Evolutionary conservation across 257 asterid genomes (phyloP), one percentile per base, ranked within the genome.

Genomic region (Henckelia pumila): DNA sequence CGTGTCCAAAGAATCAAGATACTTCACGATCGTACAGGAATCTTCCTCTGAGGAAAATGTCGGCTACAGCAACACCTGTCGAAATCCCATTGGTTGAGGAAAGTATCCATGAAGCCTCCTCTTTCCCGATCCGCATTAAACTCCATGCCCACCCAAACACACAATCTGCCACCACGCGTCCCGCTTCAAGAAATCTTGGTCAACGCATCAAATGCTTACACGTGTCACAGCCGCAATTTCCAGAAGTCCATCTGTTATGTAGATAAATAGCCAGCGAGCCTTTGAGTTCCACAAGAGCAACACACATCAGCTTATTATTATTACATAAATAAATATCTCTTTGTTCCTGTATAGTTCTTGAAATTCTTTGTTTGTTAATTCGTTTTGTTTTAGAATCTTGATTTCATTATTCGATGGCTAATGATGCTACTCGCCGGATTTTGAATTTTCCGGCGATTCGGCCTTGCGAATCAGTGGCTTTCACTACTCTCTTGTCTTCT

Each of bases 371-470:
- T 62, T 32, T 53, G 29, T 37, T 58, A 8, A 19, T 2, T 8
- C 20, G 6, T 30, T 53, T 17, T 40, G 26, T 17, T 59, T 68
- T 1, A 19, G 13, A 52, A 19, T 49, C 25, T 61, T 59, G 22
- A 28, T 61, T 17, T 4, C 13, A 35, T 29, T 23, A 59, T n/a
- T 78, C 87, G 71, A 92, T 92, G 96, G 62, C 80, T 63, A 40
- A 78, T 60, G 93, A 73, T 49, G 75, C 57, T 56, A 56, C 69
- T 19, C 98, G 98, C 91, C 96, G 98, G 96, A 79, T 81, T 70
- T 72, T 92, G 75, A 78, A 59, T 80, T 84, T 86, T 55, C 98
- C 93, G 88, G 98, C 97, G 5, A 69, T 86, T 64, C 91, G 95
- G 66, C 93, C 97, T 0, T 74, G 88, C 66, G 96, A 84, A 73